Evolutionary conservation across 768 basidiomycete species (phyloP).

Genomic region (Baorangia bicolor): DNA sequence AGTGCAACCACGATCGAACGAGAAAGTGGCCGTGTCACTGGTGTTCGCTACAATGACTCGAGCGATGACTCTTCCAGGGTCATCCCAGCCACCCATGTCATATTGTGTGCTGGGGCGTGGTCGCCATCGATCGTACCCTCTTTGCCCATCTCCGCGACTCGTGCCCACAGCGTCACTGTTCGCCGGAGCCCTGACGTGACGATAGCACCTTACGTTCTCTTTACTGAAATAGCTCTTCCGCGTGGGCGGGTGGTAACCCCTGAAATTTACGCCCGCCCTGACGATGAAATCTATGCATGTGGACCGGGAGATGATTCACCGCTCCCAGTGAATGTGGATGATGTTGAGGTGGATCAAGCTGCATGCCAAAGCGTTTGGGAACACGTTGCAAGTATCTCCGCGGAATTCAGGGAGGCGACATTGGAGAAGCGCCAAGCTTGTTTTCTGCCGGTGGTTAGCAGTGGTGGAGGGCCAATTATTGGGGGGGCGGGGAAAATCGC

Average conservation of each 20-base stretch:
- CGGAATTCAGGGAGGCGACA: constrained; percentile 51
- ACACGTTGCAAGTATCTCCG: constrained; percentile 61
- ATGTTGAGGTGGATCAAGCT: constrained; percentile 55
- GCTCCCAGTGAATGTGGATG: constrained; percentile 69
- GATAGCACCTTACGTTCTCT: constrained; percentile 77
- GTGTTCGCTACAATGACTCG: constrained; percentile 41
- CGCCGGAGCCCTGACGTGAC: constrained; percentile 41
- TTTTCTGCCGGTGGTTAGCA: constrained; percentile 65
- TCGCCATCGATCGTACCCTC: constrained; percentile 56
- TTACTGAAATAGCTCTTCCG: constrained; percentile 66
- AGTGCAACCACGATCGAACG: constrained; percentile 47
- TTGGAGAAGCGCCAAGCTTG: constrained; percentile 68
- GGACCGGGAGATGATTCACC: constrained; percentile 73
- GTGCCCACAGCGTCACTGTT: constrained; percentile 74
- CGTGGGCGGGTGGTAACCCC: constrained; percentile 41
- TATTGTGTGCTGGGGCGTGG: constrained; percentile 89
- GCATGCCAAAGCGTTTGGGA: constrained; percentile 57
- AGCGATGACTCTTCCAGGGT: constrained; percentile 25
- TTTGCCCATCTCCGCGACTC: constrained; percentile 60
- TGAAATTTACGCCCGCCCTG: constrained; percentile 72
- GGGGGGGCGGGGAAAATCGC: constrained; percentile 57
- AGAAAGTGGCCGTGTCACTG: constrained; percentile 42
- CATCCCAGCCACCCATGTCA: constrained; percentile 64
- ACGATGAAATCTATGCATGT: constrained; percentile 73
- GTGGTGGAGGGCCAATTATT: constrained; percentile 64